Base-by-base conservation (phyloP, 306 rosid genomes). In the Luffa aegyptiaca region DNA sequence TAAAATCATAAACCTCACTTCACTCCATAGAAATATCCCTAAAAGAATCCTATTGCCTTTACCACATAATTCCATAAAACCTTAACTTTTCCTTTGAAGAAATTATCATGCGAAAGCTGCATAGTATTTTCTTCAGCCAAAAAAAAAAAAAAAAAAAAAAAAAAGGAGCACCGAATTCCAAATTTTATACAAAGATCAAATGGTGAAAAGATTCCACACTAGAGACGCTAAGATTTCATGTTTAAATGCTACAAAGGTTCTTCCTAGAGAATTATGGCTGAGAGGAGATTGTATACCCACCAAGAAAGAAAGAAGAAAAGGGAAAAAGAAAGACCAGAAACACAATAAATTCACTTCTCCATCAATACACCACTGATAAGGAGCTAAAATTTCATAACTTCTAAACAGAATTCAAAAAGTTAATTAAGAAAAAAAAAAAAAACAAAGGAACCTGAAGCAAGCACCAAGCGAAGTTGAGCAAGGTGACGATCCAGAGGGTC, bases 391-490 rank as follows among this genome's bases (percentile, higher is more conserved):
- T 26, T 26, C 31, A 26, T 26, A 26, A 31, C n/a, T 33, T 3
- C 1, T 10, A 7, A 51, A 35, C 31, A 52, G 31, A 26, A 26
- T 26, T 26, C 31, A 26, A 26, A 26, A 26, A 26, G 31, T 26
- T 26, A 74, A 26, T 49, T 5, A 2, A 10, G 12, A 49, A 49
- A 2, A 49, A 49, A 49, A 13, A 76, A 37, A 12, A 37, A 9
- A 0, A 6, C 69, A 33, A 48, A 1, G 11, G 48, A 81, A 95
- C 98, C 98, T 95, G 98, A n/a, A 88, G 83, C 51, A 76, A 62
- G 87, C 95, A 92, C 98, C 98, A 95, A 72, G 86, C 70, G 64
- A 88, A 81, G 81, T 89, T 89, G 86, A 89, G 90, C 82, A 89
- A 77, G 80, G 88, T 83, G 75, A 85, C 90, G 13, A 87, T 83